Percentiles rank a stretch among this genome's conserved stretches.
Conservation (phyloP, 1,139 yeast species). For the Candida sojae region DNA sequence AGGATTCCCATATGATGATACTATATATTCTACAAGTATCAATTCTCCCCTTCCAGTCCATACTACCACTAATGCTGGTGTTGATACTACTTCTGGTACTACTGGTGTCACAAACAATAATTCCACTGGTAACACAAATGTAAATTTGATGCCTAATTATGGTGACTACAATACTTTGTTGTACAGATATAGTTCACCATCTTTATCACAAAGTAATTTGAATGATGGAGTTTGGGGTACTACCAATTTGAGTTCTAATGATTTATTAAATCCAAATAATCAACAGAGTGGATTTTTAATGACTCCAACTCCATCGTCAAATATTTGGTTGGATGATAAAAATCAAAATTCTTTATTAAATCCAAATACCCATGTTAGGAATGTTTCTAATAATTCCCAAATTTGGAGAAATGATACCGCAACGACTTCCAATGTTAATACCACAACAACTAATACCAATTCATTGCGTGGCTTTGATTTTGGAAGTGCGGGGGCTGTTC, state of each 20-base stretch:
- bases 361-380: slow-evolving; percentile 20
- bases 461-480: slow-evolving; percentile 18
- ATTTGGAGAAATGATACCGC: slow-evolving; percentile 32
- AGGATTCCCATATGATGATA: slow-evolving; percentile 27
- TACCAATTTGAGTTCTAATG: slow-evolving; percentile 4
- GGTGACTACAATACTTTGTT: slow-evolving; percentile 15
- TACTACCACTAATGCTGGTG: neutral
- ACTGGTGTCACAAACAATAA: too few relatives aligned
- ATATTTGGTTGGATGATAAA: slow-evolving; percentile 16
- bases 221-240: slow-evolving; percentile 14
- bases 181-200: slow-evolving; percentile 20
- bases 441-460: slow-evolving; percentile 6
- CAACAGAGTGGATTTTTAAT: slow-evolving; percentile 12
- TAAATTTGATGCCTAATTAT: slow-evolving; percentile 8
- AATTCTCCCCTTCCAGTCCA: slow-evolving; percentile 12
- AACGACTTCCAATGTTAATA: neutral
- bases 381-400: slow-evolving; percentile 27
- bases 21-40: slow-evolving; percentile 17
- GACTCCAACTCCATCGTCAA: slow-evolving; percentile 14
- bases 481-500: slow-evolving; percentile 9
- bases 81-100: too few relatives aligned
- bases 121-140: neutral
- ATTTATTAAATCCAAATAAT: slow-evolving; percentile 2
- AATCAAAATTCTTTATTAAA: neutral
- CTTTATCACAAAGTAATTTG: slow-evolving; percentile 15